A percentile compares a stretch with the other conserved stretches of the same genome.
These are phyloP conservation scores for Boletus barrowsii DNA, from an alignment of 768 basidiomycete genomes.

Conservation along the genomic window DNA sequence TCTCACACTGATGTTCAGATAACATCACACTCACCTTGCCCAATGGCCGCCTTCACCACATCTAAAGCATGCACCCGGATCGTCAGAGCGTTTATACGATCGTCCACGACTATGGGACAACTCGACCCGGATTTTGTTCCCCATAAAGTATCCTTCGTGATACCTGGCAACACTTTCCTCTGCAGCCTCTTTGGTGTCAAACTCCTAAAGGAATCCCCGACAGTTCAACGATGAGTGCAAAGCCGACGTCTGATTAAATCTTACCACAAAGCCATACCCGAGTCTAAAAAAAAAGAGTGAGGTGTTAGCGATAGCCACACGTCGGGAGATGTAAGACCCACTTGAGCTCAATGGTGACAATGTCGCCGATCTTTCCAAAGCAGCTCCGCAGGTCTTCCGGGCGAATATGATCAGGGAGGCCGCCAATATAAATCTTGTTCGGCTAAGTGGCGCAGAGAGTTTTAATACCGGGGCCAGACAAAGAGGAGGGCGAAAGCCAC, in stretches of 20 bases:
- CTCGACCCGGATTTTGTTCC: constrained; percentile 88
- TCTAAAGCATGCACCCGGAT: constrained; percentile 85
- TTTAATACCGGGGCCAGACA: constrained; percentile 60
- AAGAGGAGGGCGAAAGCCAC: constrained; percentile 39
- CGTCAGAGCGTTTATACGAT: constrained; percentile 77
- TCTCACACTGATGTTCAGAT: not conserved
- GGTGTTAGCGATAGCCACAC: constrained; percentile 10
- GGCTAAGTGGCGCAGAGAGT: constrained; percentile 68
- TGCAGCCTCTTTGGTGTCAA: constrained; percentile 74
- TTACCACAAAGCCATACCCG: constrained; percentile 88
- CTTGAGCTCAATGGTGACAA: constrained; percentile 80
- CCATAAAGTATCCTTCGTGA: constrained; percentile 88
- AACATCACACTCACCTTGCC: constrained; percentile 61
- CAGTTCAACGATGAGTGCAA: not conserved
- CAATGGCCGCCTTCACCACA: constrained; percentile 86
- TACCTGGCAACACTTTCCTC: constrained; percentile 88
- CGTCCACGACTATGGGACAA: constrained; percentile 81
- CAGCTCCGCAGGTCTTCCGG: constrained; percentile 83
- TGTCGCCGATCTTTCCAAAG: constrained; percentile 80
- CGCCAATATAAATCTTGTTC: constrained; percentile 92
- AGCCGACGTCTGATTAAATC: constrained; percentile 24
- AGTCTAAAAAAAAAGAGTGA: constrained; percentile 43
- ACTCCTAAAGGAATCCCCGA: constrained; percentile 53
- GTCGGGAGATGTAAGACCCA: constrained; percentile 39
- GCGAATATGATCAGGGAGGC: constrained; percentile 82